Evolutionary conservation across 768 basidiomycete species (phyloP).

Genomic region (Pulveroboletus ravenelii): DNA sequence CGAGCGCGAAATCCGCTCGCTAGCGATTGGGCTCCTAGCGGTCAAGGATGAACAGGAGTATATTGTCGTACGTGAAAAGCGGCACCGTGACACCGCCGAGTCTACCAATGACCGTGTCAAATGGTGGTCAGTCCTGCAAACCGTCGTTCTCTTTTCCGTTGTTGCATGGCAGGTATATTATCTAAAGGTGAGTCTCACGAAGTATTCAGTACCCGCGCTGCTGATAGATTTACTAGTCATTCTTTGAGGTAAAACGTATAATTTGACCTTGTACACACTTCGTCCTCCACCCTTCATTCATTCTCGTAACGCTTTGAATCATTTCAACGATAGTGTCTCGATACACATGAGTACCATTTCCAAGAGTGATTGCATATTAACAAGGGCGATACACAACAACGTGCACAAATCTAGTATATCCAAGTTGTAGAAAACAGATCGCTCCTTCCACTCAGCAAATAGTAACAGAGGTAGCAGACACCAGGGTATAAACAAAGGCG

Average conservation of each 20-base stretch:
- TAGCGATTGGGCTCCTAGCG: constrained; percentile 74
- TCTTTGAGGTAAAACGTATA: constrained; percentile 90
- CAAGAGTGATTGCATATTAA: constrained; percentile 12
- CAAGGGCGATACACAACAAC: constrained; percentile 17
- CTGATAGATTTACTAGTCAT: constrained; percentile 45
- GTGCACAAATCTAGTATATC: constrained; percentile 23
- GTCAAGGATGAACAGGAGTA: constrained; percentile 99
- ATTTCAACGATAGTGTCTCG: not conserved
- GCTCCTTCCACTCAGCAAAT: constrained; percentile 6
- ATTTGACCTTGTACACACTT: constrained; percentile 43
- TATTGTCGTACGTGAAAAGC: constrained; percentile 88
- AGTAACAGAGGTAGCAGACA: constrained; percentile 1
- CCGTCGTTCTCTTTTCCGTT: constrained; percentile 78
- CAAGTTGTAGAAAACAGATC: constrained; percentile 1
- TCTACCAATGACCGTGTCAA: constrained; percentile 93
- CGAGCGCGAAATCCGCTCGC: constrained; percentile 86
- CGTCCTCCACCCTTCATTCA: not conserved
- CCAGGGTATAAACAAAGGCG: constrained; percentile 19
- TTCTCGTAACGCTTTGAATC: not conserved
- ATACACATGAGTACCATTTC: not conserved
- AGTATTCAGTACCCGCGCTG: not conserved
- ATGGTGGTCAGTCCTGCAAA: constrained; percentile 97
- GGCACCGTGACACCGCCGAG: constrained; percentile 92
- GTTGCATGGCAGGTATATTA: constrained; percentile 99
- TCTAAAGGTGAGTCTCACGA: constrained; percentile 59